Conservation (phyloP, 2,329 filamentous ascomycete species). For the Phialemonium atrogriseum region DNA sequence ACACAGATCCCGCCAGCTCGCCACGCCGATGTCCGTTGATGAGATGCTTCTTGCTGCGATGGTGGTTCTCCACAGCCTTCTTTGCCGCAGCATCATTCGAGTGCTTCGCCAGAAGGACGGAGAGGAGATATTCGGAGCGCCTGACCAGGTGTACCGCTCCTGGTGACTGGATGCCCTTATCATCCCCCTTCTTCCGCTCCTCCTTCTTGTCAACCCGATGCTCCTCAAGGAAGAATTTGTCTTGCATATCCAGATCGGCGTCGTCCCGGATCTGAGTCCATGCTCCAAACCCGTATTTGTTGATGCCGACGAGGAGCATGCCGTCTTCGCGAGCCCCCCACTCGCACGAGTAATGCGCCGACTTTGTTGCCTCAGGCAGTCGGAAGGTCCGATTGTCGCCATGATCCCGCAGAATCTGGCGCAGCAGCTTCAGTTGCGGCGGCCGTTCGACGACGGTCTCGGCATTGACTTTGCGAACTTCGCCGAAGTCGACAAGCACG, state of each 20-base stretch:
- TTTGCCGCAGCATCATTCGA: conserved; percentile 68
- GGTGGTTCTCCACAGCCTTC: conserved; percentile 81
- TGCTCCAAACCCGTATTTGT: conserved; percentile 87
- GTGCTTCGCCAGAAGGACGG: conserved; percentile 83
- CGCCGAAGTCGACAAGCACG: conserved; percentile 87
- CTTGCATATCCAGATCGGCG: conserved; percentile 69
- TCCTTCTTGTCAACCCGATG: conserved; percentile 98
- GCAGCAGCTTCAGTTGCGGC: conserved; percentile 77
- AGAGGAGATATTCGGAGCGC: conserved; percentile 87
- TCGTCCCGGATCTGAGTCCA: conserved; percentile 95
- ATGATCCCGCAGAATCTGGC: conserved; percentile 58
- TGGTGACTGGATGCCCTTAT: conserved; percentile 80
- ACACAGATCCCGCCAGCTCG: conserved; percentile 50
- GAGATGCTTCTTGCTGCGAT: conserved; percentile 84
- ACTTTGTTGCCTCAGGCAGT: conserved; percentile 84
- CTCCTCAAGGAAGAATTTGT: conserved; percentile 95
- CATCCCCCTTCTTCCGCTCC: conserved; percentile 71
- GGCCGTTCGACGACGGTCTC: conserved; percentile 91
- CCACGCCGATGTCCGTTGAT: conserved; percentile 52
- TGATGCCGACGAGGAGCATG: conserved; percentile 92
- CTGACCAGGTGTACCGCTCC: conserved; percentile 96
- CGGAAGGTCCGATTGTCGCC: conserved; percentile 74
- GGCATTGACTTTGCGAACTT: conserved; percentile 90
- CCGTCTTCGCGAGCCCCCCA: conserved; percentile 94
- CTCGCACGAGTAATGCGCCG: conserved; percentile 79